Evolutionary conservation across 2,329 filamentous ascomycete species (phyloP), one percentile per base, ranked within the genome.

Genomic region (Xylaria sp.): DNA sequence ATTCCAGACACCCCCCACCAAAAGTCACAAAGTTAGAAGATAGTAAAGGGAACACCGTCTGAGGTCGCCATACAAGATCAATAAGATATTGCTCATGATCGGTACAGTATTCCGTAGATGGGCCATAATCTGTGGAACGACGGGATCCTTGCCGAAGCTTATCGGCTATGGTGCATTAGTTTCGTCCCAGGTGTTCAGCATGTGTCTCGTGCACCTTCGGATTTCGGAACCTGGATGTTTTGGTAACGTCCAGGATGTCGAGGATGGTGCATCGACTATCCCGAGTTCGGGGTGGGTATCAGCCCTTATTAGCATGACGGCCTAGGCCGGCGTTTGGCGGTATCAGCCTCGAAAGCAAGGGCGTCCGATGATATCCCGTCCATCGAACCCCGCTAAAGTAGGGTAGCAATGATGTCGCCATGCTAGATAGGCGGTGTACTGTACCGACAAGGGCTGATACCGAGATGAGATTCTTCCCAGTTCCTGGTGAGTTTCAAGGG

Each of bases 401-500:
- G n/a, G n/a, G n/a, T n/a, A n/a, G 50, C 53, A 51, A 49, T 38
- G 41, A 45, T 34, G 43, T 39, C 48, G 41, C 52, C 40, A 39
- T 54, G 49, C 48, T 48, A 46, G 47, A 61, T 55, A 57, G 48
- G 34, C 54, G 52, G 57, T 61, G 50, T 56, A 61, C 47, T 48
- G 26, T 43, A 55, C 49, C 46, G 56, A 52, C 56, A 21, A 73
- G 69, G 68, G 67, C 72, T 78, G 78, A 78, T 69, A 78, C 75
- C 65, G 59, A 70, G 66, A 69, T 75, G 77, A 81, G 75, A 76
- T 78, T 78, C 71, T 70, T 65, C 72, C 73, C 72, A 69, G 69
- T 63, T 66, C 63, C 73, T 78, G 78, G 77, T 74, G 75, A 74
- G 80, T 83, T 83, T 83, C 77, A 81, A 78, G 76, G 75, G 70